These are phyloP conservation scores for Solanum aculeatissimum DNA, from an alignment of 305 asterid species.

Conservation along the genomic window DNA sequence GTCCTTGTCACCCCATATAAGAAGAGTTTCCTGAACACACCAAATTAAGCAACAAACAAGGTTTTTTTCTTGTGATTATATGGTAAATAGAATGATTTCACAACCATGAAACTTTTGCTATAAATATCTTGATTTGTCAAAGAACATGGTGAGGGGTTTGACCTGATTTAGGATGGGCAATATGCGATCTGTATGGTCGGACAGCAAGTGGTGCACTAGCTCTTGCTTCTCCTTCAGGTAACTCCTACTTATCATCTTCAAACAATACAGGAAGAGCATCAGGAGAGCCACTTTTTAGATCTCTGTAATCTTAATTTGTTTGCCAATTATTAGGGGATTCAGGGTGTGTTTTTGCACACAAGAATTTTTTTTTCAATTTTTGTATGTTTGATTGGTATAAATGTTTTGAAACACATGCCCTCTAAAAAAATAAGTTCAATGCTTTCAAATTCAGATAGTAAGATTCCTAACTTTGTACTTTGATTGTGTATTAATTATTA, in stretches of 20 bases:
- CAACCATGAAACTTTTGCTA: not conserved
- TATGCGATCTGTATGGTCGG: slow-evolving; percentile 11
- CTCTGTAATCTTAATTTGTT: not conserved
- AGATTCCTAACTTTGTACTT: not conserved
- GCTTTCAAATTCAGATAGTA: not conserved
- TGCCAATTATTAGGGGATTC: not conserved
- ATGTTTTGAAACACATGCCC: too few species aligned
- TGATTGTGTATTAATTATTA: not conserved
- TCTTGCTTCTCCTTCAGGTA: slow-evolving; percentile 47
- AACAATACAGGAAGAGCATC: not conserved
- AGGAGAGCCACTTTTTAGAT: not conserved
- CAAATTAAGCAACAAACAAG: not conserved
- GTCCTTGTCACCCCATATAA: slow-evolving; percentile 70
- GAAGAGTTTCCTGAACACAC: slow-evolving; percentile 38
- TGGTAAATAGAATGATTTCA: not conserved
- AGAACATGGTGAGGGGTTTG: not conserved
- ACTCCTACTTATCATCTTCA: slow-evolving; percentile 33
- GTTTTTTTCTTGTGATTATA: not conserved
- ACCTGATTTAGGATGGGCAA: slow-evolving; percentile 34
- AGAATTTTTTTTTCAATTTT: too few species aligned
- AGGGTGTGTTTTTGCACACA: not conserved
- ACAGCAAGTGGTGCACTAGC: slow-evolving; percentile 35
- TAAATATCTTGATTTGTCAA: not conserved
- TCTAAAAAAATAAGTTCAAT: not conserved
- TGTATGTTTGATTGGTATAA: not conserved